Evolutionary conservation across 2,329 filamentous ascomycete genomes (phyloP).

Genomic region (Ceratocystis albifundus): DNA sequence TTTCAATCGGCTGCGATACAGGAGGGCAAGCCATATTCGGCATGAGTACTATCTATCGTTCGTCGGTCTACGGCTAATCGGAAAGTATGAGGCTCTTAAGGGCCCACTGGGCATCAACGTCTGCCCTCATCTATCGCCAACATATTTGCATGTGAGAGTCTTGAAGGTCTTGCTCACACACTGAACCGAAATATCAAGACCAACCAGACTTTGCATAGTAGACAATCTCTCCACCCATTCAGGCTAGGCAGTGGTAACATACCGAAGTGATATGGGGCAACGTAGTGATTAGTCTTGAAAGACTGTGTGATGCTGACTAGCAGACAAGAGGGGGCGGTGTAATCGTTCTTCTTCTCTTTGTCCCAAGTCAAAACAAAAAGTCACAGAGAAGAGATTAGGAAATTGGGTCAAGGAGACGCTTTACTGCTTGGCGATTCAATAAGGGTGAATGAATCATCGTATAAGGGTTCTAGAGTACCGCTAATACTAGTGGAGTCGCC

Average conservation of each 20-base stretch:
- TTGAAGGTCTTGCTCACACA: neutral
- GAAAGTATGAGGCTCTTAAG: neutral
- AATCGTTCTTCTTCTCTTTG: neutral
- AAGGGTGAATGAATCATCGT: neutral
- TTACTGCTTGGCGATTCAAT: neutral
- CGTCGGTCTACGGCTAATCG: neutral
- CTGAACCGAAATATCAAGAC: neutral
- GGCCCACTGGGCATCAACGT: neutral
- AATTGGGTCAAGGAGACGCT: neutral
- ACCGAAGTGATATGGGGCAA: too few relatives aligned
- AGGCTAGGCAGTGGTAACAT: too few relatives aligned
- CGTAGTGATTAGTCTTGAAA: neutral
- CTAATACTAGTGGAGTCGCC: neutral
- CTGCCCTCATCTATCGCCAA: neutral
- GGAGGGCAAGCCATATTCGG: neutral
- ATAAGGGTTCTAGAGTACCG: neutral
- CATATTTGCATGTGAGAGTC: neutral
- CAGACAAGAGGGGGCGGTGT: neutral
- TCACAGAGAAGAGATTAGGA: neutral
- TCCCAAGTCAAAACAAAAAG: neutral
- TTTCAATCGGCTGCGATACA: neutral
- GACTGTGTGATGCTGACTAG: neutral
- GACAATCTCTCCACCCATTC: neutral
- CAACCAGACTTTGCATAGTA: neutral
- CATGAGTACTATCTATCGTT: neutral